These are phyloP conservation scores for Syncephalastrum racemosum DNA, from an alignment of 371 early-diverging fungal species.

Conservation along the genomic window DNA sequence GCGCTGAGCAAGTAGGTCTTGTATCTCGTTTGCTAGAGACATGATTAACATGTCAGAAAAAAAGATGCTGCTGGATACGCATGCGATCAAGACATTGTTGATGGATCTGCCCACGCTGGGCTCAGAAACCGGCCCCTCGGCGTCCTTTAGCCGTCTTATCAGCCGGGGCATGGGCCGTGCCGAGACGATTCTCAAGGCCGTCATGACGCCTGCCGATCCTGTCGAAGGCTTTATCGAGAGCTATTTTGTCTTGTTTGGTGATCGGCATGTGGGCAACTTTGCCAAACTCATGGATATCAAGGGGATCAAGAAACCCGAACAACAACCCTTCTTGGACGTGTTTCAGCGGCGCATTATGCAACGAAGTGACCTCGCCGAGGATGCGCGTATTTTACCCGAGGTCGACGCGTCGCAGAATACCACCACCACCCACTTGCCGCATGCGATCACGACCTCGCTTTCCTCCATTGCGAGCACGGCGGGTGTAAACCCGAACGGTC, in stretches of 20 bases:
- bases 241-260: conserved; percentile 82
- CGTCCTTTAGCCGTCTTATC: conserved; percentile 75
- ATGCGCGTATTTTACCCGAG: conserved; percentile 35
- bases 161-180: conserved; percentile 74
- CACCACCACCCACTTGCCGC: conserved; percentile 22
- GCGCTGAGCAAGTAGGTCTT: conserved; percentile 75
- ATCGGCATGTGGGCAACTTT: conserved; percentile 65
- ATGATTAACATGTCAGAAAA: too few relatives aligned
- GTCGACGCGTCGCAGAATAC: conserved; percentile 1
- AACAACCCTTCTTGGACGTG: conserved; percentile 51
- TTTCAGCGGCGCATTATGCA: conserved; percentile 45
- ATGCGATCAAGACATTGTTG: conserved; percentile 79
- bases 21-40: not conserved
- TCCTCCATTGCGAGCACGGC: conserved; percentile 47
- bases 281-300: conserved; percentile 25
- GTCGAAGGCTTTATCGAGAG: conserved; percentile 82
- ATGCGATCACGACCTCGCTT: conserved; percentile 39
- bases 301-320: conserved; percentile 60
- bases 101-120: conserved; percentile 71
- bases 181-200: conserved; percentile 86
- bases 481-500: conserved; percentile 29
- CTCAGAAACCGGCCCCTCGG: conserved; percentile 41
- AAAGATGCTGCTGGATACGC: conserved; percentile 87
- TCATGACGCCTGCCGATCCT: conserved; percentile 87
- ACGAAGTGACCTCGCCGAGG: conserved; percentile 28